Percentiles rank a stretch among this genome's conserved stretches.
Conservation (phyloP, 495 filamentous ascomycete genomes). For the Rusavskia elegans region DNA sequence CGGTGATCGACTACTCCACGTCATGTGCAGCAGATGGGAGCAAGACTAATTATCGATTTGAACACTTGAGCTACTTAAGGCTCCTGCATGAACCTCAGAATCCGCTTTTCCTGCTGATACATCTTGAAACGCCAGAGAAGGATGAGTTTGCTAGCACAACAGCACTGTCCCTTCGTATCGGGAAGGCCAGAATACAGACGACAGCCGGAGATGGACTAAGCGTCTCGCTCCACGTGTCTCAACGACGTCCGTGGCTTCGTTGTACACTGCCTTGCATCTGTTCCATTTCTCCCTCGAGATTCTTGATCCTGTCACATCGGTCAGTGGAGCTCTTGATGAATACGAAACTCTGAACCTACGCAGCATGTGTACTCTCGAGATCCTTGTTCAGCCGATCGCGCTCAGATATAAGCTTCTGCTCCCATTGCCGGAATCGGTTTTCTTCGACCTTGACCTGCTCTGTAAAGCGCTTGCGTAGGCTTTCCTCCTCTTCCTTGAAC, state of each 20-base stretch:
- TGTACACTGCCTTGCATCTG: conserved; percentile 80
- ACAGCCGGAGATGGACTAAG: background rate
- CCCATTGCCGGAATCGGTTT: conserved; percentile 96
- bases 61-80: too few species aligned
- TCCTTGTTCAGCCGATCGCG: conserved; percentile 98
- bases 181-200: too few species aligned
- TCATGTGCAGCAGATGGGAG: too few species aligned
- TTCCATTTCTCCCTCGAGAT: conserved; percentile 85
- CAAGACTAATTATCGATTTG: too few species aligned
- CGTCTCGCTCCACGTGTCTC: conserved; percentile 17
- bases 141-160: too few species aligned
- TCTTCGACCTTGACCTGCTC: conserved; percentile 99
- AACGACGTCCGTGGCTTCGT: conserved; percentile 92
- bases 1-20: too few species aligned
- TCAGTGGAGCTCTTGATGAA: conserved; percentile 14
- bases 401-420: conserved; percentile 98
- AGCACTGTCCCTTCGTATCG: too few species aligned
- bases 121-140: too few species aligned
- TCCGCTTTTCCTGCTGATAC: too few species aligned
- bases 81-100: too few species aligned
- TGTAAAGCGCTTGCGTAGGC: conserved; percentile 92
- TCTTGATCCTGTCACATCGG: conserved; percentile 55
- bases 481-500: conserved; percentile 99
- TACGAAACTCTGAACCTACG: conserved; percentile 31
- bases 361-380: conserved; percentile 88